Conservation (phyloP, 768 basidiomycete species). For the Boletellus ananas region DNA sequence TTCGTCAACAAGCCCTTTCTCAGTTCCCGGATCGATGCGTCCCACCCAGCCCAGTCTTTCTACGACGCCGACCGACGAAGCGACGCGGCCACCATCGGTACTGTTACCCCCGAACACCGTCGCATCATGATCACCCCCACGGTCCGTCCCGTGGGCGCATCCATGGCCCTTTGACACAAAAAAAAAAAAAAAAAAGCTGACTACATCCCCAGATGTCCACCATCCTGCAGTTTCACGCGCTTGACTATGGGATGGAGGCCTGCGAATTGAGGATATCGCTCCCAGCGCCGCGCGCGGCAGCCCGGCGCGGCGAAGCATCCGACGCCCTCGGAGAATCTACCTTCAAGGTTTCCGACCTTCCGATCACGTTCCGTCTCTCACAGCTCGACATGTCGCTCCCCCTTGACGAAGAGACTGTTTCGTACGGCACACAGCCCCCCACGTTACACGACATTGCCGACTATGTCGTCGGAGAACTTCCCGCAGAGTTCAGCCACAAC, state of each 20-base stretch:
- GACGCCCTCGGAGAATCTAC: neutral
- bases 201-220: neutral
- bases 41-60: neutral
- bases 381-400: constrained; percentile 1
- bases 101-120: neutral
- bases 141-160: neutral
- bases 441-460: constrained; percentile 1
- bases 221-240: constrained; percentile 4
- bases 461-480: neutral
- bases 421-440: constrained; percentile 2
- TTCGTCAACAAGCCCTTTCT: constrained; percentile 6
- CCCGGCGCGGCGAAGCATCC: neutral
- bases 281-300: neutral
- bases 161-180: no score
- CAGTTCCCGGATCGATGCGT: constrained; percentile 1
- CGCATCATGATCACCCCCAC: constrained; percentile 1
- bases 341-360: neutral
- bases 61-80: constrained; percentile 1
- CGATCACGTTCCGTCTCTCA: neutral
- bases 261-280: constrained; percentile 3
- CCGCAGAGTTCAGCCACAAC: neutral
- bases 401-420: constrained; percentile 1
- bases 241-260: constrained; percentile 6
- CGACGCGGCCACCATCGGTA: neutral
- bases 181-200: neutral